These are phyloP conservation scores for Brassica hybrid DNA, from an alignment of 441 rosid genomes.

Conservation along the genomic window DNA sequence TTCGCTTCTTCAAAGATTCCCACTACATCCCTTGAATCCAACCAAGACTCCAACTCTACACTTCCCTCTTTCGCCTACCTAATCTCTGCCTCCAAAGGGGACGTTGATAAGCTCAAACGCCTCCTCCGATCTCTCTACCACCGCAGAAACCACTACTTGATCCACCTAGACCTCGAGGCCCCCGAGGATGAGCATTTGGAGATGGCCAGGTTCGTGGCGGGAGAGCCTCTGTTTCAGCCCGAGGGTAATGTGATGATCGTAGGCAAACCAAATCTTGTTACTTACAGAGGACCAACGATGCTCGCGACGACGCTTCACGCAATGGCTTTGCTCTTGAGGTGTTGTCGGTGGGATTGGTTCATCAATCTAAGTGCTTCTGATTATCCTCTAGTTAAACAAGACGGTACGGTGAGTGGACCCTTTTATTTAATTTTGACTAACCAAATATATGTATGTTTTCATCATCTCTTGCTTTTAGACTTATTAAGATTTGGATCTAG, in stretches of 20 bases:
- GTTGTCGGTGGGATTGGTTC: conserved; percentile 82
- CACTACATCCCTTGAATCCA: conserved; percentile 50
- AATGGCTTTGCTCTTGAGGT: conserved; percentile 64
- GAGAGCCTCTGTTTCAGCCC: conserved; percentile 50
- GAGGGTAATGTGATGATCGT: conserved; percentile 69
- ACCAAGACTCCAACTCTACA: conserved; percentile 30
- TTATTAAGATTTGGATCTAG: conserved; percentile 22
- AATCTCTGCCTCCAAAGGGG: conserved; percentile 70
- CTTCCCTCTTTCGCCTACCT: conserved; percentile 63
- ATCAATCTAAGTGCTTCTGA: conserved; percentile 82
- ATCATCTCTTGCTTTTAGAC: conserved; percentile 2
- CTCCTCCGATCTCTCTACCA: conserved; percentile 62
- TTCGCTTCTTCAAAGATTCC: conserved; percentile 45
- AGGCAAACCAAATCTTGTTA: conserved; percentile 66
- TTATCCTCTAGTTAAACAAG: conserved; percentile 74
- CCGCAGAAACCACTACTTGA: conserved; percentile 62
- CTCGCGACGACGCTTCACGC: conserved; percentile 71
- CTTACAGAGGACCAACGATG: conserved; percentile 80
- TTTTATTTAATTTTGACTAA: not conserved
- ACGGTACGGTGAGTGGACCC: conserved; percentile 81
- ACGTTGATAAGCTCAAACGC: conserved; percentile 56
- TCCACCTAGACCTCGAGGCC: conserved; percentile 66
- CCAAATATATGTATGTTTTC: not conserved
- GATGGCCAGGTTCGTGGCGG: conserved; percentile 53
- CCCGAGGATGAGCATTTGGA: conserved; percentile 54